Evolutionary conservation across 768 basidiomycete species (phyloP), one percentile per base, ranked within the genome.

Genomic region (Phylloporus arenicola): DNA sequence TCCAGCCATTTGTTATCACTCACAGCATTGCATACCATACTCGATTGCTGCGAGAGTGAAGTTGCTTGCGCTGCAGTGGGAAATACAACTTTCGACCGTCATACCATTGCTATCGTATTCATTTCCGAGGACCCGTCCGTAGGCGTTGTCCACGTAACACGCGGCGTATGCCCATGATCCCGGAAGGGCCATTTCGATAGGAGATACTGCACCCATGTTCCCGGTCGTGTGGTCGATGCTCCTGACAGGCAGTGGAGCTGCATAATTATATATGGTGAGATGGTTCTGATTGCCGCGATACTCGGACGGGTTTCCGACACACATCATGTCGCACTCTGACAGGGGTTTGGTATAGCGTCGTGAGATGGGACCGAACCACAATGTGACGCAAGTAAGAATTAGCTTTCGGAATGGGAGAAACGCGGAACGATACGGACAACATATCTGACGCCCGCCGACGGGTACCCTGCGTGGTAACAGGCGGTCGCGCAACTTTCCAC

Each of bases 1-100:
- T 33, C 4, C 10, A 16, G 24, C 6, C 25, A 43, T n/a, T 14
- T 5, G 4, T 42, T 10, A 37, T 17, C 6, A 72, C 77, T 58
- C 55, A 82, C 81, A 72, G 48, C 74, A 75, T 51, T 79, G 72
- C 2, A 62, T 62, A 38, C 75, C 64, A 50, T 76, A 93, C 64
- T 93, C 88, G 35, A 79, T 70, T 12, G 80, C 90, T 5, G 87
- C 88, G 38, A 88, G 58, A 0, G 82, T 79, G 66, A 76, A 88
- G 51, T 80, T 79, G 53, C 72, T 69, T 2, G 71, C 59, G 0
- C 58, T 58, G 64, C 92, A 93, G 24, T 72, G 63, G 4, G 68
- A 62, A 43, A 91, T 75, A 60, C 91, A 94, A 13, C 61, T 63
- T 56, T 85, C 70, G 41, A 87, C 75, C 0, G 89, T 92, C 54